Evolutionary conservation across 805 yeast species (phyloP).

Genomic region (Cyberlindnera veronae): DNA sequence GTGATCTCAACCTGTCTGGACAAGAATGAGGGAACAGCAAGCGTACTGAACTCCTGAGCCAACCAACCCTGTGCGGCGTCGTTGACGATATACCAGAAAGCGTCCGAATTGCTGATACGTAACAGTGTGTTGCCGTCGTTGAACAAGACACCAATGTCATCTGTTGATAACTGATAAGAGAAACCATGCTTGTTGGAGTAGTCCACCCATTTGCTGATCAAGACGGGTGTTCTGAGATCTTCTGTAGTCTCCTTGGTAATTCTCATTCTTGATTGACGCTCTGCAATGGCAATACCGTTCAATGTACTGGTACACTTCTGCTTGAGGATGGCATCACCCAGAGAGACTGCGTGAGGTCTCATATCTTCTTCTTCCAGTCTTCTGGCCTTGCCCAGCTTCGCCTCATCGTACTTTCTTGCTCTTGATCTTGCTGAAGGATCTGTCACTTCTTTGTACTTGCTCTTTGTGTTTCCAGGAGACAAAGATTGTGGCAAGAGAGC

Average conservation of each 20-base stretch:
- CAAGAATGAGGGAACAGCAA: conserved; percentile 43
- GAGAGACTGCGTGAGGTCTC: conserved; percentile 20
- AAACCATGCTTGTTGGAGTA: conserved; percentile 94
- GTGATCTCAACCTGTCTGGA: conserved; percentile 79
- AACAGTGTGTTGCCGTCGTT: conserved; percentile 81
- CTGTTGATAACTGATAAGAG: conserved; percentile 86
- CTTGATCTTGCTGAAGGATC: conserved; percentile 26
- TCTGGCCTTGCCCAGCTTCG: conserved; percentile 33
- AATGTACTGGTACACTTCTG: conserved; percentile 45
- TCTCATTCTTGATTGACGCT: conserved; percentile 42
- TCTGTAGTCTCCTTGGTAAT: conserved; percentile 9
- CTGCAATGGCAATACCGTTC: conserved; percentile 42
- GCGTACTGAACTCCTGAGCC: conserved; percentile 43
- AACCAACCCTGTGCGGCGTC: conserved; percentile 51
- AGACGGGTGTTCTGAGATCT: conserved; percentile 48
- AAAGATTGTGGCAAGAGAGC: conserved; percentile 81
- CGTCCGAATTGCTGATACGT: conserved; percentile 59
- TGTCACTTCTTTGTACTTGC: conserved; percentile 68
- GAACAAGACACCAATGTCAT: conserved; percentile 86
- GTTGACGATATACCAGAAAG: conserved; percentile 60
- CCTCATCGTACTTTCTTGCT: conserved; percentile 32
- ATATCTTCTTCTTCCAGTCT: conserved; percentile 37
- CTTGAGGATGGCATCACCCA: conserved; percentile 32
- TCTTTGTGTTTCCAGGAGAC: conserved; percentile 89
- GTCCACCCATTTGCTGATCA: conserved; percentile 96